Base-by-base conservation (phyloP, 2,329 filamentous ascomycete genomes). In the Zymoseptoria crescenta region DNA sequence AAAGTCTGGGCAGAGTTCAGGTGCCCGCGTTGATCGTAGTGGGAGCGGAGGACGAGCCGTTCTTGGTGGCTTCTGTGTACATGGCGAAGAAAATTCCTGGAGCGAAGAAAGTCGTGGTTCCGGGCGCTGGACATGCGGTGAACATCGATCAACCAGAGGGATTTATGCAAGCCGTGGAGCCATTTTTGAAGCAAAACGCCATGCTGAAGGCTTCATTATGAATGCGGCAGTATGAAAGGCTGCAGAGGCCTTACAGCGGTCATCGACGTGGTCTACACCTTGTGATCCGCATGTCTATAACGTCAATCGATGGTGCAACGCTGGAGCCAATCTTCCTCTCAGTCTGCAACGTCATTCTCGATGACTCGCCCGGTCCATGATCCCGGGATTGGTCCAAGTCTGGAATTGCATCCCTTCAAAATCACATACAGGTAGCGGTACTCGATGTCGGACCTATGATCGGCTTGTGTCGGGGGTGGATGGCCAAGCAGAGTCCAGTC, bases 61-160 rank as follows among this genome's bases (percentile, higher is more conserved):
- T 69, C 51, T 56, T 69, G 30, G 62, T 60, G 16, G 65, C 65
- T 19, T 60, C 64, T 19, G 67, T 68, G 48, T 70, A 69, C 52
- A 69, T 70, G 68, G 60, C 57, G 49, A 68, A 65, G 67, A 68
- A 64, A 58, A 69, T 69, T 13, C 67, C 68, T 4, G 59, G 57
- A 6, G 62, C 64, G 16, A 59, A 62, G 53, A 68, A 68, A 50
- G 61, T 66, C 9, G 64, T 68, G 35, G 63, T 68, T 8, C 61
- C 63, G 7, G 53, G 63, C 16, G 68, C 67, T 24, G 68, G 67
- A 13, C 68, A 69, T 61, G 68, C 67, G 30, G 64, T 60, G 4
- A 69, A 70, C 50, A 62, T 69, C 29, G 68, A 70, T 45, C 62
- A 69, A 52, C 67, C 65, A 4, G 27, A 59, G 54, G 58, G 45